These are phyloP conservation scores for Geranium incanum DNA, from an alignment of 441 rosid genomes.

Conservation along the genomic window DNA sequence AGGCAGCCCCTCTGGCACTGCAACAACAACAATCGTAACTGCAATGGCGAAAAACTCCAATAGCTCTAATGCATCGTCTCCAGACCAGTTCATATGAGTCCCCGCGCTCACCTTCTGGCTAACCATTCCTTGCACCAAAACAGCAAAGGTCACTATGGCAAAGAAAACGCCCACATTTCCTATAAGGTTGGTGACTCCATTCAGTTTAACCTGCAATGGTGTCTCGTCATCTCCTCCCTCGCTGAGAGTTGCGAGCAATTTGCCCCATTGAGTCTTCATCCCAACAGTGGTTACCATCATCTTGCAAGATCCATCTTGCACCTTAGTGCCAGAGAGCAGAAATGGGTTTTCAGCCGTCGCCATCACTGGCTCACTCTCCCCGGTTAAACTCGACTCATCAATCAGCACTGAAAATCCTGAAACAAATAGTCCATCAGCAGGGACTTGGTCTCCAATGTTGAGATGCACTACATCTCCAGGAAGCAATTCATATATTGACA, in stretches of 20 bases:
- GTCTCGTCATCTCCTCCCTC: slow-evolving; percentile 8
- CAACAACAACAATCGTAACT: slow-evolving; percentile 8
- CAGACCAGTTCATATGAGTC: neutral
- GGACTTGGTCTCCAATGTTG: slow-evolving; percentile 8
- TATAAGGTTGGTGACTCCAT: slow-evolving; percentile 7
- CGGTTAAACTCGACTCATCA: neutral
- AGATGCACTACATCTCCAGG: slow-evolving; percentile 1
- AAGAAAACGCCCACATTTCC: slow-evolving; percentile 2
- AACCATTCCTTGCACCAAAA: slow-evolving; percentile 3
- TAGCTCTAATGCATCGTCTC: neutral
- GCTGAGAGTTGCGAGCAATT: slow-evolving; percentile 3
- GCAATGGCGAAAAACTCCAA: slow-evolving; percentile 2
- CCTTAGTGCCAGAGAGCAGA: slow-evolving; percentile 1
- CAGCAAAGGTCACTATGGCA: neutral
- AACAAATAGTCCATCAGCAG: slow-evolving; percentile 8
- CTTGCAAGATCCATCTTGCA: slow-evolving; percentile 6
- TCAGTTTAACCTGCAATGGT: neutral
- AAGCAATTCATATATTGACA: neutral
- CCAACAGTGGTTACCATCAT: slow-evolving; percentile 7
- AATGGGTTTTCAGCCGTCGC: neutral
- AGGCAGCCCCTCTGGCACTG: slow-evolving; percentile 6
- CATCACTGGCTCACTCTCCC: slow-evolving; percentile 5
- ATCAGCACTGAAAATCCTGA: neutral
- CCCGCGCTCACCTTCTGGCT: slow-evolving; percentile 3
- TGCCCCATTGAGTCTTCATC: slow-evolving; percentile 7